phyloP scores from a whole-genome alignment of 1,284 basidiomycete species.

The Puccinia coronata region DNA sequence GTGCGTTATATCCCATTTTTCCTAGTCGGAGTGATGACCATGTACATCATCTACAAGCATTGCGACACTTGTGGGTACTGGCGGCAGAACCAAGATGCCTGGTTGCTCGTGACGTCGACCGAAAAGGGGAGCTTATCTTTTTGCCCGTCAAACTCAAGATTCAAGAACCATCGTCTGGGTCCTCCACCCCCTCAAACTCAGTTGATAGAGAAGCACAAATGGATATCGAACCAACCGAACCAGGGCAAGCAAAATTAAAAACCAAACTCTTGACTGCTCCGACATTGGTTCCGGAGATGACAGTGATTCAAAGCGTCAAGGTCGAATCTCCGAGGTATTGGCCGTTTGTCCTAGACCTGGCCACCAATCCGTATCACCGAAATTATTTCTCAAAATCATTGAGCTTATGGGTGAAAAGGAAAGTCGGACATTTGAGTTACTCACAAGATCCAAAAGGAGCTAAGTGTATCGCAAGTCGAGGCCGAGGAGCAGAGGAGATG shows the following conservation, averaged over 20 bases:
- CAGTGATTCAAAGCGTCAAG: constrained; percentile 73
- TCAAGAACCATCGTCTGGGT: constrained; percentile 63
- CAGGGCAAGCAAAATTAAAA: constrained; percentile 23
- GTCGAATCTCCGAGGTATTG: constrained; percentile 92
- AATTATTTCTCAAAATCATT: constrained; percentile 71
- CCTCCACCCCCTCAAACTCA: constrained; percentile 51
- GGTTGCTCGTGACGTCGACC: constrained; percentile 85
- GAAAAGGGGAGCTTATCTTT: constrained; percentile 76
- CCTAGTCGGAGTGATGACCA: constrained; percentile 79
- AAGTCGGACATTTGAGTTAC: constrained; percentile 88
- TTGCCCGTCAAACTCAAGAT: constrained; percentile 83
- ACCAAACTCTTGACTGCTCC: constrained; percentile 78
- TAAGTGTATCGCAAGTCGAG: constrained; percentile 66
- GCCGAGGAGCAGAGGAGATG: constrained; percentile 47
- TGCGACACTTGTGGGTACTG: constrained; percentile 92
- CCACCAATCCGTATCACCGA: constrained; percentile 67
- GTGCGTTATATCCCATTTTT: constrained; percentile 87
- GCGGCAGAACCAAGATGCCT: constrained; percentile 92
- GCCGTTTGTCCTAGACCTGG: constrained; percentile 79
- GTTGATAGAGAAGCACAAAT: constrained; percentile 29
- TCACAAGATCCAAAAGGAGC: constrained; percentile 88
- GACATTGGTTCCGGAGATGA: constrained; percentile 83
- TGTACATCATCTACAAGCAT: constrained; percentile 84
- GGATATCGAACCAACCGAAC: constrained; percentile 11
- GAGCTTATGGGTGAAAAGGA: constrained; percentile 85